phyloP scores from a whole-genome alignment of 495 filamentous ascomycete species.

The Hypoxylon perforatum region DNA sequence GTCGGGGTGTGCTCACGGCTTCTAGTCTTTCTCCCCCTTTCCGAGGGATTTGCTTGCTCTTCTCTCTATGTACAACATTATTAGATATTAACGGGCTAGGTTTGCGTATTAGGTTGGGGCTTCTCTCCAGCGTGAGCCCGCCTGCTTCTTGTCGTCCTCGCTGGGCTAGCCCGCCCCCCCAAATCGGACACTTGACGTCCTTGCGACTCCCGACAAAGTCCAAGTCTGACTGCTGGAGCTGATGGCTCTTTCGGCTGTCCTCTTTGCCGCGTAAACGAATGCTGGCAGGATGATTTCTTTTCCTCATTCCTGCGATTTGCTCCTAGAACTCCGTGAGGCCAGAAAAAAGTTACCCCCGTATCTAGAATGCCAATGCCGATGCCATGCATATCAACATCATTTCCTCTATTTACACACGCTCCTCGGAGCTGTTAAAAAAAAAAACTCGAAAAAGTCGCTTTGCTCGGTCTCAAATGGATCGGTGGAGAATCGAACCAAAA shows the following conservation, averaged over 20 bases:
- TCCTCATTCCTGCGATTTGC: slow-evolving; percentile 49
- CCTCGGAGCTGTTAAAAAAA: slow-evolving; percentile 47
- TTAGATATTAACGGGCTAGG: slow-evolving; percentile 53
- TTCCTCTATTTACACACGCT: slow-evolving; percentile 60
- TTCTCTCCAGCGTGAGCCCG: slow-evolving; percentile 38
- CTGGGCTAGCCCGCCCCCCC: slow-evolving; percentile 49
- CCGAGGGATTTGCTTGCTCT: slow-evolving; percentile 36
- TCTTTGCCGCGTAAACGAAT: slow-evolving; percentile 50
- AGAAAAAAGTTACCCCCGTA: slow-evolving; percentile 52
- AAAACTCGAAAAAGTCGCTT: slow-evolving; percentile 44
- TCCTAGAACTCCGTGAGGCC: slow-evolving; percentile 61
- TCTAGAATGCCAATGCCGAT: slow-evolving; percentile 65
- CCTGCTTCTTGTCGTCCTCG: slow-evolving; percentile 40
- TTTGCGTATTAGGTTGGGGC: slow-evolving; percentile 47
- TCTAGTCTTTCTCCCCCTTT: slow-evolving; percentile 12
- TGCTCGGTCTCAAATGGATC: slow-evolving; percentile 41
- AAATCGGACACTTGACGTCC: slow-evolving; percentile 42
- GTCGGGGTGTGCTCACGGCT: slow-evolving; percentile 28
- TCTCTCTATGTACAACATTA: slow-evolving; percentile 47
- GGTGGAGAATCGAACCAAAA: slow-evolving; percentile 46
- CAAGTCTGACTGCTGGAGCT: slow-evolving; percentile 21
- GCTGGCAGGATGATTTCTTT: slow-evolving; percentile 43
- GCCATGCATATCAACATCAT: slow-evolving; percentile 66
- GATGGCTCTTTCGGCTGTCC: slow-evolving; percentile 19
- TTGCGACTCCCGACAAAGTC: slow-evolving; percentile 33